Base-by-base conservation (phyloP, 495 filamentous ascomycete genomes). In the Xylaria palmicola region DNA sequence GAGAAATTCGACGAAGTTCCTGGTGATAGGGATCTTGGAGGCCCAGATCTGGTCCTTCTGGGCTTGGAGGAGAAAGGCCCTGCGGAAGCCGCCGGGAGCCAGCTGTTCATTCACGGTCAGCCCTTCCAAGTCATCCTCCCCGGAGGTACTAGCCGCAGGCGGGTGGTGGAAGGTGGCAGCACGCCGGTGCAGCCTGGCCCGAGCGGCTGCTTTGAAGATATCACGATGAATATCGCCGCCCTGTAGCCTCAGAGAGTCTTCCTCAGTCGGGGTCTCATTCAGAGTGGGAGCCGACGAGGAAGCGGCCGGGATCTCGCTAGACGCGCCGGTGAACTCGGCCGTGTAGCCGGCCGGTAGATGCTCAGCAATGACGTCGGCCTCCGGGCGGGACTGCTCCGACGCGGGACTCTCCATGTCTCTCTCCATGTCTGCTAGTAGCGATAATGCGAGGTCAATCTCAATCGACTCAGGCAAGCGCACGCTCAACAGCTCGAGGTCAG, bases 151-250 rank as follows among this genome's bases (percentile, higher is more conserved):
- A 13, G 10, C 19, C 19, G 26, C 17, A 15, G 69, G 62, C 2
- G 75, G 72, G 45, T 75, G 69, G 39, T 86, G 83, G 66, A 88
- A 89, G 17, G 84, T 88, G 49, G 79, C 79, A 9, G 86, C 76
- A 40, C 86, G 77, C 63, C 79, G 75, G 52, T 82, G 80, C 40
- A 75, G 66, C 49, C 72, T 75, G 17, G 68, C 74, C 45, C 78
- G 78, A n/a, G 81, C 77, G 12, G 81, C 77, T 32, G 85, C 78
- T 62, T 81, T 83, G 77, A 88, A 90, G n/a, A 89, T 78, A 63
- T 86, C 85, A 22, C 86, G 81, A 69, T 88, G 86, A 20, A 89
- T 83, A 65, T 90, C 87, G 34, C 87, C 87, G 17, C 86, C 87
- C 64, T 86, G 86, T 1, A 90, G 76, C 51, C 70, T 82, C 51